Percentiles rank a stretch among this genome's conserved stretches.
Evolutionary conservation across 148 eudicot genomes (phyloP).

Genomic region (Tetragonia tetragonoides): DNA sequence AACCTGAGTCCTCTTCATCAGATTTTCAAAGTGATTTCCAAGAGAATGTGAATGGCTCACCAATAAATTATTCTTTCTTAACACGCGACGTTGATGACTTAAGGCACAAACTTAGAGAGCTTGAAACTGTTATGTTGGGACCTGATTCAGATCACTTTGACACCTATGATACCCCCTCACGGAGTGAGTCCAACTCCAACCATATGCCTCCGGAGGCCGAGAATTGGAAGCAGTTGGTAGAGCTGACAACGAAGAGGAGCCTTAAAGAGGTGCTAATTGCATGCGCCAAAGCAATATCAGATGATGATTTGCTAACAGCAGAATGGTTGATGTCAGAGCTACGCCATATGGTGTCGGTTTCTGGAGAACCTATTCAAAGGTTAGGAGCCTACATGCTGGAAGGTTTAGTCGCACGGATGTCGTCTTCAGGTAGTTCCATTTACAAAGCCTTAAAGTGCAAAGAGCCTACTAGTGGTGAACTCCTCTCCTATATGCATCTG

Average conservation of each 20-base stretch:
- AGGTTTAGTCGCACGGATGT: conserved; percentile 53
- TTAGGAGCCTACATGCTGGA: conserved; percentile 63
- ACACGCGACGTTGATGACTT: conserved; percentile 28
- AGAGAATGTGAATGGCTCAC: conserved; percentile 20
- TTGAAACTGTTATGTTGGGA: conserved; percentile 48
- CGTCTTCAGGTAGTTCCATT: conserved; percentile 52
- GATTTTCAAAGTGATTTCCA: conserved; percentile 12
- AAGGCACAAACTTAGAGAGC: conserved; percentile 35
- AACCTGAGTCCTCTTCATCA: conserved; percentile 16
- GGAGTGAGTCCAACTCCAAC: conserved; percentile 10
- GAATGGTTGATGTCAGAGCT: conserved; percentile 50
- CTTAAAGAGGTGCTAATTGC: conserved; percentile 42
- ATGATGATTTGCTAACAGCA: conserved; percentile 35
- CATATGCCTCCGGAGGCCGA: conserved; percentile 9
- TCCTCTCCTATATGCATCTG: conserved; percentile 51
- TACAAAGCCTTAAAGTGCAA: conserved; percentile 49
- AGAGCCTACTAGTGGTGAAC: conserved; percentile 46
- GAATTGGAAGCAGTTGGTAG: conserved; percentile 33
- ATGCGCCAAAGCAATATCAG: conserved; percentile 52
- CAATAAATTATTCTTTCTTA: conserved; percentile 17
- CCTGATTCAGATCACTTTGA: conserved; percentile 28
- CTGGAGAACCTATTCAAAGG: conserved; percentile 57
- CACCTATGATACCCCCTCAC: neutral
- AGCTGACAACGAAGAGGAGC: conserved; percentile 33
- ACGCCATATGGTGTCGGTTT: conserved; percentile 52